Conservation (phyloP, 306 rosid species). For the Pterocarpus santalinus region DNA sequence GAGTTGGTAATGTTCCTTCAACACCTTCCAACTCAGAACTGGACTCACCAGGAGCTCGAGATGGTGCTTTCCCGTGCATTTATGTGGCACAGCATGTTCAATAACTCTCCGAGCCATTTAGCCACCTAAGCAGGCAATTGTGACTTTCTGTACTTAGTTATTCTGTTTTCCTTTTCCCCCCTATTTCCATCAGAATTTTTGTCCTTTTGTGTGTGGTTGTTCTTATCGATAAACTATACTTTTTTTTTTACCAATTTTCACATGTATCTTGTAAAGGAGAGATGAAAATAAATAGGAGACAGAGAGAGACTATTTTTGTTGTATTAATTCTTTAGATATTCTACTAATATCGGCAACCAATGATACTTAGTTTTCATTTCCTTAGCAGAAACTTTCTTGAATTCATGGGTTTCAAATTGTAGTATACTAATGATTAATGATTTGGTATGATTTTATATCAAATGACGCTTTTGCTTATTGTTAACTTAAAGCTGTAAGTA, state of each 20-base stretch:
- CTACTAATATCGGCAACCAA: constrained; percentile 12
- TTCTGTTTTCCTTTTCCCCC: constrained; percentile 7
- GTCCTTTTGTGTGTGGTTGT: constrained; percentile 34
- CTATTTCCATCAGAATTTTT: not conserved
- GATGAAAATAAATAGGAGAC: constrained; percentile 18
- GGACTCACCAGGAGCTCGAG: constrained; percentile 96
- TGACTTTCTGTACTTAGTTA: constrained; percentile 40
- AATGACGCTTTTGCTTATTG: not conserved
- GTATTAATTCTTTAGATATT: constrained; percentile 27
- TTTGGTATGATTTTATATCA: not conserved
- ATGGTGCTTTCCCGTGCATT: constrained; percentile 96
- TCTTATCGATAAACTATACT: constrained; percentile 19
- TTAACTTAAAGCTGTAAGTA: not conserved
- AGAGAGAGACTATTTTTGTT: constrained; percentile 40
- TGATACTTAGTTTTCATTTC: constrained; percentile 12
- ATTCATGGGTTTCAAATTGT: constrained; percentile 11
- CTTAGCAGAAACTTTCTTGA: not conserved
- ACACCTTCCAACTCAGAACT: constrained; percentile 91
- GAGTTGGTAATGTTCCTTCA: constrained; percentile 98
- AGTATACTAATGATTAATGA: not conserved
- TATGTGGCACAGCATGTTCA: constrained; percentile 99
- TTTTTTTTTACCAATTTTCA: constrained; percentile 33
- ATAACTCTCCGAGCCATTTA: constrained; percentile 92
- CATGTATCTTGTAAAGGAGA: constrained; percentile 57
- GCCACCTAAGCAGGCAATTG: constrained; percentile 60